Evolutionary conservation across 441 rosid genomes (phyloP), one percentile per base, ranked within the genome.

Genomic region (Hura crepitans): DNA sequence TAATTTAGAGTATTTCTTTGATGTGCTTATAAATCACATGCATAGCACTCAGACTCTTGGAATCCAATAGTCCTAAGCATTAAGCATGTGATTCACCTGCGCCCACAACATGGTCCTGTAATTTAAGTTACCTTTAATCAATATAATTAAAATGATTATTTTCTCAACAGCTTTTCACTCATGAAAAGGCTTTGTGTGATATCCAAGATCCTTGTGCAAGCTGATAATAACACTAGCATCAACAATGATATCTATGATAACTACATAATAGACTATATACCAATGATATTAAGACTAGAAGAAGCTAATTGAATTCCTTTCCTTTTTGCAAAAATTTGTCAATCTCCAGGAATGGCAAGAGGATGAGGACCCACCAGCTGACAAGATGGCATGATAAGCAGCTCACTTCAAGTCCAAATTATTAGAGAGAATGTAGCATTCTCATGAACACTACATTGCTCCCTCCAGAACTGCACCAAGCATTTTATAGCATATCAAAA

Each of bases 401-500:
- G 50, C 42, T 55, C 31, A 62, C 65, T 70, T 65, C 71, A 47
- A 35, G 39, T 35, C 1, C 22, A 66, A 72, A 76, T 69, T 65
- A 81, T 77, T 81, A 81, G 92, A 82, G 81, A 88, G 43, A 69
- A 86, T 75, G 88, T 81, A 20, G 59, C 83, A 66, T 31, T 86
- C 87, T 49, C 69, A 69, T 81, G 83, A 87, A 70, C 68, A 55
- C 73, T 72, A 66, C 86, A 72, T 84, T 73, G 81, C 89, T 77
- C 81, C 90, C 77, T 74, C 81, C 83, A 82, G 62, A 72, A 69
- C 75, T 71, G 50, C 83, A 87, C 91, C 93, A 73, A 85, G 72
- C 86, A 30, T 73, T 69, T 72, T 66, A 28, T 39, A 37, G 73
- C 72, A 5, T 5, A 17, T 10, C 9, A 62, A 25, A 43, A 65